Evolutionary conservation across 129 eudicot species (phyloP).

Genomic region (Flaveria sonorensis): DNA sequence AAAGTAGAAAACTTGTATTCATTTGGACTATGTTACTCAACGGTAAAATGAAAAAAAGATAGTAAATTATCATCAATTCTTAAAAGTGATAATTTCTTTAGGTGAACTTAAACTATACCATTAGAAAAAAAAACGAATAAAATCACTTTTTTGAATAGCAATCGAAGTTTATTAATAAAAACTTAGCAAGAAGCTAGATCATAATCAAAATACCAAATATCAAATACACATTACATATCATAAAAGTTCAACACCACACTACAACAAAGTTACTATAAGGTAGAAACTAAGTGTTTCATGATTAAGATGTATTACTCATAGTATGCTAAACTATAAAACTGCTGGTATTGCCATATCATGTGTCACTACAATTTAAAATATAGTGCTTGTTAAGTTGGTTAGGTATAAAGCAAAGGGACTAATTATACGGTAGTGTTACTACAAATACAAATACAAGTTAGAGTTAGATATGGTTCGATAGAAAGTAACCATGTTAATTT

Average conservation of each 20-base stretch:
- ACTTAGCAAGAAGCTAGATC: no score
- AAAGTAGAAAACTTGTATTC: no score
- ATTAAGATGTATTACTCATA: conserved; percentile 3
- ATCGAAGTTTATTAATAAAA: no score
- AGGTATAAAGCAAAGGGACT: conserved; percentile 4
- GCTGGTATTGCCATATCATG: not conserved
- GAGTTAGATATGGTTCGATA: no score
- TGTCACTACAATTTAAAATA: not conserved
- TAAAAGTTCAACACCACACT: no score
- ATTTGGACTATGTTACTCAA: no score
- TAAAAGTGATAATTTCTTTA: not conserved
- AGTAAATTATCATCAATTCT: not conserved
- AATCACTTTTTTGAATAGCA: no score
- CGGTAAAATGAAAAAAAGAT: not conserved
- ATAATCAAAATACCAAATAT: no score
- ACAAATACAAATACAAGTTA: no score
- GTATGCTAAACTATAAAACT: not conserved
- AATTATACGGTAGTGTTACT: not conserved
- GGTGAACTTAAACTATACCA: not conserved
- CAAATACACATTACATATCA: no score
- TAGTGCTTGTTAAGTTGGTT: conserved; percentile 2
- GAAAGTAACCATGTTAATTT: no score
- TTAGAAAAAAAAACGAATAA: not conserved
- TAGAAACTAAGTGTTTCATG: not conserved
- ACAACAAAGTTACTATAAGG: not conserved